These are phyloP conservation scores for Tagetes erecta DNA, from an alignment of 129 eudicot genomes.

Conservation along the genomic window DNA sequence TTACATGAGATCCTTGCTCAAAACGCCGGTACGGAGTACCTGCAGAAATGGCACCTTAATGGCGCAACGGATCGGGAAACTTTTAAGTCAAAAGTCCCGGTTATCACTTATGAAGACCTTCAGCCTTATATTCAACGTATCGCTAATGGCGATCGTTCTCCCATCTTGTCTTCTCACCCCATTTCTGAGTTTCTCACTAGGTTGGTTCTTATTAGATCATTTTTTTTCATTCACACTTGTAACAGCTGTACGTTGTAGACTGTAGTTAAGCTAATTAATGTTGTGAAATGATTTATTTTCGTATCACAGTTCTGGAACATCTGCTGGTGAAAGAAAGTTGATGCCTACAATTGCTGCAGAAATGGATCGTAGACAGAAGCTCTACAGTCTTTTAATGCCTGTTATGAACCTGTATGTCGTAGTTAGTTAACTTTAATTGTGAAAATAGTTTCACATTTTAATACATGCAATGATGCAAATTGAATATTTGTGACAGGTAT, in stretches of 20 bases:
- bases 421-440: not conserved
- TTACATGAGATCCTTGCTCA: conserved; percentile 53
- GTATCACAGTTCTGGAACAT: conserved; percentile 71
- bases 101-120: conserved; percentile 66
- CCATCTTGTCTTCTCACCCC: conserved; percentile 66
- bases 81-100: conserved; percentile 63
- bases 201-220: conserved; percentile 18
- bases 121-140: conserved; percentile 70
- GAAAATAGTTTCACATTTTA: not conserved
- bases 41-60: conserved; percentile 42
- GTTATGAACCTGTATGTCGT: conserved; percentile 65
- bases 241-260: not conserved
- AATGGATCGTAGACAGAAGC: conserved; percentile 64
- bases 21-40: conserved; percentile 62
- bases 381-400: conserved; percentile 85
- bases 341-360: conserved; percentile 88
- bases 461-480: not conserved
- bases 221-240: not conserved
- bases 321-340: conserved; percentile 89
- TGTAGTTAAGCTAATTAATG: not conserved
- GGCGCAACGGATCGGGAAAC: conserved; percentile 57
- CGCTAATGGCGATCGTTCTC: conserved; percentile 75
- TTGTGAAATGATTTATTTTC: not conserved
- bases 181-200: conserved; percentile 90
- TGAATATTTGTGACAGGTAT: conserved; percentile 38